Evolutionary conservation across 179 eudicot species (phyloP), one percentile per base, ranked within the genome.

Genomic region (Sideroxylon spinosum): DNA sequence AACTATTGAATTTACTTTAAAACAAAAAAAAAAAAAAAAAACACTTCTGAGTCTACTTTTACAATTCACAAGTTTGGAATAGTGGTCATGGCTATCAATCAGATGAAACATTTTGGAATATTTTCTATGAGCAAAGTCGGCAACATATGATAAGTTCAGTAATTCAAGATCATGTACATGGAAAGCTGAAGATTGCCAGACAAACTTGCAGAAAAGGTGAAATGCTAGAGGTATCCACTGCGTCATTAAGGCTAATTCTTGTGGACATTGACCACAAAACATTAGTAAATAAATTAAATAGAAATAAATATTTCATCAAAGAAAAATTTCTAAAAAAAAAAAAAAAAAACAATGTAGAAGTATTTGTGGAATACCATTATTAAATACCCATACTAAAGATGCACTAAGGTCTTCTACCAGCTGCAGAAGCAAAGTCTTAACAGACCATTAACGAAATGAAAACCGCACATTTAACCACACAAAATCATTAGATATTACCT

Each of bases 351-450:
- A 19, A n/a, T 9, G 17, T 9, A 11, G 13, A 46, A 78, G 63
- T n/a, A 50, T 67, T 73, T 29, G 26, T 29, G 9, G 20, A 1
- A 4, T 88, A 94, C 97, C 98, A 70, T 88, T 94, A 80, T 94
- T 94, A 69, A 94, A 87, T 19, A 94, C 98, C 98, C 98, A 93
- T 20, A 92, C 80, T 3, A 97, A 97, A 19, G 78, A 80, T 73
- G 98, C 95, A 69, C 93, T 95, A 69, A 93, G 85, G 87, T 93
- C 98, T 84, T 93, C 97, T 19, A 97, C 89, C 82, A 93, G 86
- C 98, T 93, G 84, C 76, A 78, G 82, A 81, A 61, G 48, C 69
- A 66, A 63, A 17, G 73, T 59, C 60, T 26, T 3, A 16, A 26
- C 16, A 76, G 44, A 49, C 25, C 32, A 77, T n/a, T 57, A 65